Conservation (phyloP, 208 protist genomes). For the Phytomonas sp. region DNA sequence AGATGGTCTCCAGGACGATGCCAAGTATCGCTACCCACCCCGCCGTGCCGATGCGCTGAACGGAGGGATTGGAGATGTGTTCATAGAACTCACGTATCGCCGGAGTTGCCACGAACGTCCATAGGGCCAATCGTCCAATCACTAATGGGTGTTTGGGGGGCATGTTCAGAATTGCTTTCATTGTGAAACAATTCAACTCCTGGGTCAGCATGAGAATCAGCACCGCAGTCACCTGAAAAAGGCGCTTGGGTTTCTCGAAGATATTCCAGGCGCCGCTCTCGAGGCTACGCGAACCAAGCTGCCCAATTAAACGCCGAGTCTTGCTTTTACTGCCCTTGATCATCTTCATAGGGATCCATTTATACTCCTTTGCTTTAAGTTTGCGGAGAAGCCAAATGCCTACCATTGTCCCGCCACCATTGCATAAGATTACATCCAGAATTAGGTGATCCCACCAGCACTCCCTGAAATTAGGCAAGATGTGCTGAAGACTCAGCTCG, state of each 20-base stretch:
- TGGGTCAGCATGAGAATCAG: slow-evolving; percentile 82
- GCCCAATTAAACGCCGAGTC: slow-evolving; percentile 47
- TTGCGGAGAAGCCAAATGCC: slow-evolving; percentile 65
- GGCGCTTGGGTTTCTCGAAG: slow-evolving; percentile 59
- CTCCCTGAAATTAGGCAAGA: slow-evolving; percentile 95
- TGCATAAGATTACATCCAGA: slow-evolving; percentile 94
- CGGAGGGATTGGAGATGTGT: slow-evolving; percentile 69
- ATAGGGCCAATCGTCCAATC: slow-evolving; percentile 75
- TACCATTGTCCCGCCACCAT: slow-evolving; percentile 90
- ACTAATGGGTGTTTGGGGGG: slow-evolving; percentile 84
- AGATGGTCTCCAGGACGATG: slow-evolving; percentile 67
- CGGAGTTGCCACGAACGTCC: slow-evolving; percentile 77
- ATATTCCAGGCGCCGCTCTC: slow-evolving; percentile 89
- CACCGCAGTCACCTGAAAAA: slow-evolving; percentile 55
- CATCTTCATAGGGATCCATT: slow-evolving; percentile 64
- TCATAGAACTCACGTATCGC: slow-evolving; percentile 91
- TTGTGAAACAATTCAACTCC: slow-evolving; percentile 94
- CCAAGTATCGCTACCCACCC: slow-evolving; percentile 81
- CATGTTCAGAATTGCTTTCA: slow-evolving; percentile 94
- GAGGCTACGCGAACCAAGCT: slow-evolving; percentile 82
- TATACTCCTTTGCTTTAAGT: slow-evolving; percentile 69
- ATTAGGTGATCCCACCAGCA: slow-evolving; percentile 98
- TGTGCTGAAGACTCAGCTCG: slow-evolving; percentile 93
- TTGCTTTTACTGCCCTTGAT: slow-evolving; percentile 57
- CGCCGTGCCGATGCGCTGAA: slow-evolving; percentile 82